Evolutionary conservation across 345 rosid species (phyloP), one percentile per base, ranked within the genome.

Genomic region (Raphanus sativus): DNA sequence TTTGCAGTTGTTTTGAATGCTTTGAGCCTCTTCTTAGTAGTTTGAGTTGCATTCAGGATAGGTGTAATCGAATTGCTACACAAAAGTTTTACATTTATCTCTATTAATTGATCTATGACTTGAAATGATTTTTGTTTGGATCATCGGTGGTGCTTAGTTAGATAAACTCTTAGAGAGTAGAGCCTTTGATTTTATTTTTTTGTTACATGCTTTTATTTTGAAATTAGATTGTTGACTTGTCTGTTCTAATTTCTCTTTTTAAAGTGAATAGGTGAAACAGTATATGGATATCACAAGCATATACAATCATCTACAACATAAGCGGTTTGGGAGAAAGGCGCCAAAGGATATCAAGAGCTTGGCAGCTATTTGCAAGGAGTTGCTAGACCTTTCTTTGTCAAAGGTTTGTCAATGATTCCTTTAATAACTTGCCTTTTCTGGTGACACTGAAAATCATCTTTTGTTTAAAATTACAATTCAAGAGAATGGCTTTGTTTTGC

Each of bases 291-390:
- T 90, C 70, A 75, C 84, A 40, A 77, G 82, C 63, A 32, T 90
- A 71, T 86, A 89, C 82, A 80, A 79, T 76, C 33, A 83, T 66
- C 70, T 89, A 82, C 93, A 85, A 62, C 85, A 82, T 81, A 91
- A 87, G 83, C 86, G 75, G 72, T 70, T 28, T n/a, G 93, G 90
- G 78, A 87, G 84, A 80, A 90, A 81, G 77, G 29, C 69, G 1
- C 81, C 93, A 16, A 93, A 83, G 73, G 88, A 90, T 73, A 85
- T 84, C 60, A 94, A 85, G 82, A 91, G 96, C 82, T 85, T 94
- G 77, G 86, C 94, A 38, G 75, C 83, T 63, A 88, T 91, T 26
- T 91, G 94, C 77, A 83, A 81, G 83, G 92, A 94, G 81, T 61
- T 88, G 45, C 77, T 94, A 29, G 90, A 89, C 48, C 48, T 90